Conservation (phyloP, 495 filamentous ascomycete species). For the Staphylotrichum longicolle region DNA sequence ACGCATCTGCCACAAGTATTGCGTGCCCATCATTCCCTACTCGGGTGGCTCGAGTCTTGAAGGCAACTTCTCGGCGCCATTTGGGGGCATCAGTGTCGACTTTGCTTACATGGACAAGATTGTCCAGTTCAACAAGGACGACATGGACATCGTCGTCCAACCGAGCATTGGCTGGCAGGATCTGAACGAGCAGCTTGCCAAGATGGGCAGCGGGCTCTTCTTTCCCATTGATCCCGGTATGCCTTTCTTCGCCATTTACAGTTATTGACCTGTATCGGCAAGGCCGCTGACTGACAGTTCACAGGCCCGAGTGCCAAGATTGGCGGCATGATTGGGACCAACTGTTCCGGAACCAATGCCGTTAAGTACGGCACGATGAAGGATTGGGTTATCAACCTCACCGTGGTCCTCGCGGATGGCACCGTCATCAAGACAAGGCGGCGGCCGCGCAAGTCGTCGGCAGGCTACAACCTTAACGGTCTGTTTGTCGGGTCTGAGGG, state of each 20-base stretch:
- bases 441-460: slow-evolving; percentile 72
- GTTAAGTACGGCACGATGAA: slow-evolving; percentile 83
- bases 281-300: slow-evolving; percentile 17
- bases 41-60: slow-evolving; percentile 86
- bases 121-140: slow-evolving; percentile 71
- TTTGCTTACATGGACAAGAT: slow-evolving; percentile 85
- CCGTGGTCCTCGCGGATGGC: slow-evolving; percentile 75
- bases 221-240: slow-evolving; percentile 82
- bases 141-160: slow-evolving; percentile 92
- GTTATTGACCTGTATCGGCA: background rate
- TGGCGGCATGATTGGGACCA: slow-evolving; percentile 76
- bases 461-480: slow-evolving; percentile 76
- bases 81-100: slow-evolving; percentile 84
- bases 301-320: slow-evolving; percentile 61
- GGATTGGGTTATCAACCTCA: slow-evolving; percentile 81
- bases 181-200: slow-evolving; percentile 71
- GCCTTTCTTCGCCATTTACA: slow-evolving; percentile 27
- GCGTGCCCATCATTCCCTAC: slow-evolving; percentile 83
- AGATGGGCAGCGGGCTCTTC: slow-evolving; percentile 72
- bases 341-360: slow-evolving; percentile 78
- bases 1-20: slow-evolving; percentile 76
- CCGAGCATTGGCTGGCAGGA: slow-evolving; percentile 90
- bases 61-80: slow-evolving; percentile 82
- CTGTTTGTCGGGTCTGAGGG: slow-evolving; percentile 78
- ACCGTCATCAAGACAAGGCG: slow-evolving; percentile 74